A percentile compares a stretch with the other conserved stretches of the same genome.
phyloP scores from a whole-genome alignment of 2,329 filamentous ascomycete species.

The Pseudocercospora vitis region DNA sequence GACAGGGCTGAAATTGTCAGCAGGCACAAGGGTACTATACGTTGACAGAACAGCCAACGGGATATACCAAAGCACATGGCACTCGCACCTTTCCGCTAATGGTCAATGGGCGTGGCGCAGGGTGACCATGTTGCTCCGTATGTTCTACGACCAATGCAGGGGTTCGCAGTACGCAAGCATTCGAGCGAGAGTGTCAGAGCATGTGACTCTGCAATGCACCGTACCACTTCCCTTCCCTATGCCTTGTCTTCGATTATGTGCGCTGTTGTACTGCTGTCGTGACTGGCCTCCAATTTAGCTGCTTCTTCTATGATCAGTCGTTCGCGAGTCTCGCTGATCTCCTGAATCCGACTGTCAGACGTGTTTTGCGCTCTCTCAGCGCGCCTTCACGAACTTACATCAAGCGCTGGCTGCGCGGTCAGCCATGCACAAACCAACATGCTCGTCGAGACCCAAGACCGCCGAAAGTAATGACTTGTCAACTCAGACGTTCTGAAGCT shows the following conservation, averaged over 20 bases:
- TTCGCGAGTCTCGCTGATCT: neutral
- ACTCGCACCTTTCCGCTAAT: too few species aligned
- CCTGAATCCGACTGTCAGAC: neutral
- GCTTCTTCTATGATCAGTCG: neutral
- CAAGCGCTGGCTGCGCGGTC: slow-evolving; percentile 19
- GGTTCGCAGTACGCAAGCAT: neutral
- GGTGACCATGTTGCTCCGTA: neutral
- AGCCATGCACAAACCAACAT: slow-evolving; percentile 18
- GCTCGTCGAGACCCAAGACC: slow-evolving; percentile 22
- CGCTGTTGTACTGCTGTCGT: neutral
- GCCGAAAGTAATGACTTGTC: slow-evolving; percentile 4
- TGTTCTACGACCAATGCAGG: neutral
- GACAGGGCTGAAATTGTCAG: too few species aligned
- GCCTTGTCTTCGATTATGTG: neutral
- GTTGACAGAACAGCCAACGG: too few species aligned
- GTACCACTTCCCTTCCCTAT: neutral
- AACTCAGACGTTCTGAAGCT: slow-evolving; percentile 8
- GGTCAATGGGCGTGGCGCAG: neutral
- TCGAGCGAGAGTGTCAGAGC: neutral
- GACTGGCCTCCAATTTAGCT: neutral
- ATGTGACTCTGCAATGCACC: slow-evolving; percentile 3
- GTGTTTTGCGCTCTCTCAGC: neutral
- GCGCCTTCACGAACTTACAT: neutral
- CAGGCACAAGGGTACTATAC: too few species aligned
- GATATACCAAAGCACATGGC: too few species aligned